These are phyloP conservation scores for Oidiodendron maius DNA, from an alignment of 495 filamentous ascomycete genomes.

Conservation along the genomic window DNA sequence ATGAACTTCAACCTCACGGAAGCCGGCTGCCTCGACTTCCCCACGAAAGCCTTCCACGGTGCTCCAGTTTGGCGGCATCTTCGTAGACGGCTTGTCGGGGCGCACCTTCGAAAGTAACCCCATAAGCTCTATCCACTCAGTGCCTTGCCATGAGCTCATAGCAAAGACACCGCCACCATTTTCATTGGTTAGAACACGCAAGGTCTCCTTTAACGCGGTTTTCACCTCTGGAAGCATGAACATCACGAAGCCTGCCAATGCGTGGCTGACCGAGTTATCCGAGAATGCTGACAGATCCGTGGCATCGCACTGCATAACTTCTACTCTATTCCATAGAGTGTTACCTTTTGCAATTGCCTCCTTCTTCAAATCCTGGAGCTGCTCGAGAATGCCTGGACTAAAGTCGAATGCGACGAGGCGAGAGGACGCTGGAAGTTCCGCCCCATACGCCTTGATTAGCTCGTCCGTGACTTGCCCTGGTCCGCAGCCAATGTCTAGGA, in stretches of 20 bases:
- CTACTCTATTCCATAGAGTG: background rate
- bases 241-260: background rate
- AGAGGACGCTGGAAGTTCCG: background rate
- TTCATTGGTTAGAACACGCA: slow-evolving; percentile 2
- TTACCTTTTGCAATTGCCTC: no score
- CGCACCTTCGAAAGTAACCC: background rate
- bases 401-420: slow-evolving; percentile 5
- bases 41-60: background rate
- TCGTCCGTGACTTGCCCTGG: background rate
- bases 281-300: background rate
- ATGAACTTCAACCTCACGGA: background rate
- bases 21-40: slow-evolving; percentile 1
- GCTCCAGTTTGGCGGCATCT: background rate
- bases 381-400: slow-evolving; percentile 8
- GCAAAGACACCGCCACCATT: slow-evolving; percentile 1
- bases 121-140: slow-evolving; percentile 6
- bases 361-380: background rate
- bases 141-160: background rate
- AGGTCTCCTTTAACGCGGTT: slow-evolving; percentile 1
- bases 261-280: slow-evolving; percentile 6
- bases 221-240: background rate
- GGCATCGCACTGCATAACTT: slow-evolving; percentile 1
- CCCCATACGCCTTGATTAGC: background rate
- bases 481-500: slow-evolving; percentile 8
- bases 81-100: background rate